phyloP scores from a whole-genome alignment of 2,329 filamentous ascomycete species.

The Cadophora luteo-olivacea region DNA sequence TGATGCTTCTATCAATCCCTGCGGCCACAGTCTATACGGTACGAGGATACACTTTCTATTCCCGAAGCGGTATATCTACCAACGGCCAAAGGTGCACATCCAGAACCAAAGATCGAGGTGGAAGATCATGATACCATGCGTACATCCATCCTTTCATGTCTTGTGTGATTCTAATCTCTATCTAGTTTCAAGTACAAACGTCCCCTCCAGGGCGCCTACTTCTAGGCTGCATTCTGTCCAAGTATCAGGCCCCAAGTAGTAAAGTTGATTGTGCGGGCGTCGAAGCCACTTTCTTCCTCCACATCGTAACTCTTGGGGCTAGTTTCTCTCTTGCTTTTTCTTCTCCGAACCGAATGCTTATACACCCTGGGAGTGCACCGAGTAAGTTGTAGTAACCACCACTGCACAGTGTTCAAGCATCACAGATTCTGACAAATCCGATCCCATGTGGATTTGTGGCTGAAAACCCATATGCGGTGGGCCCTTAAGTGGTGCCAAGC shows the following conservation, averaged over 20 bases:
- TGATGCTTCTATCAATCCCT: neutral
- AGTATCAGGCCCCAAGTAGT: neutral
- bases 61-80: neutral
- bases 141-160: neutral
- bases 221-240: no score
- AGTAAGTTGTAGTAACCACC: slow-evolving; percentile 15
- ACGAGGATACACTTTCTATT: neutral
- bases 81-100: neutral
- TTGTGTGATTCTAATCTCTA: neutral
- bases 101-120: neutral
- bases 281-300: neutral
- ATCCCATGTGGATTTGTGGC: slow-evolving; percentile 4
- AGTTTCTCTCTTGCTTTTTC: neutral
- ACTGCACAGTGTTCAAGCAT: slow-evolving; percentile 27
- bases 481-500: slow-evolving; percentile 10
- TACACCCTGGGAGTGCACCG: neutral
- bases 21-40: neutral
- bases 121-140: neutral
- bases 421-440: slow-evolving; percentile 31
- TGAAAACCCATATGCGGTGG: neutral
- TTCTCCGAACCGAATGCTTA: no score
- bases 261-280: neutral
- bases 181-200: neutral
- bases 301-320: neutral
- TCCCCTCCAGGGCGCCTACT: no score